phyloP scores from a whole-genome alignment of 345 rosid genomes.

The Raphanus sativus region DNA sequence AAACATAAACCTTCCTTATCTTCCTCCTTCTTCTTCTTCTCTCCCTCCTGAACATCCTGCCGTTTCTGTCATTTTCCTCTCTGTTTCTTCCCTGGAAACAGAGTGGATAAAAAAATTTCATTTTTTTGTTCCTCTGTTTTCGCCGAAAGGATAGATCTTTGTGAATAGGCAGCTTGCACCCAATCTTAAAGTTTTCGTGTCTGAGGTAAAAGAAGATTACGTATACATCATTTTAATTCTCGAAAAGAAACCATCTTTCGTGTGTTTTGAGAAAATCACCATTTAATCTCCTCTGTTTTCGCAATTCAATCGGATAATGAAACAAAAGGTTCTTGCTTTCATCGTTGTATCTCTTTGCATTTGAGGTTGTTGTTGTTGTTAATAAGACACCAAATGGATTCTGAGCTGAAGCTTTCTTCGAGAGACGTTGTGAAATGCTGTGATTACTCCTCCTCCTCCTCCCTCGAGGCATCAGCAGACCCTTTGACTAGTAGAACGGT shows the following conservation, averaged over 20 bases:
- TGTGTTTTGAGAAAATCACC: neutral
- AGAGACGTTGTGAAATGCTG: slow-evolving; percentile 50
- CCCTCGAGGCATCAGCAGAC: slow-evolving; percentile 26
- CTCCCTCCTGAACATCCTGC: slow-evolving; percentile 15
- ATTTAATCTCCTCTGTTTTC: neutral
- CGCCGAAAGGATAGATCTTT: slow-evolving; percentile 25
- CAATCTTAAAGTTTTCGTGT: neutral
- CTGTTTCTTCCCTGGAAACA: slow-evolving; percentile 31
- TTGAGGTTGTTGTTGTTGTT: slow-evolving; percentile 22
- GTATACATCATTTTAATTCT: neutral
- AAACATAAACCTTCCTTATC: slow-evolving; percentile 1
- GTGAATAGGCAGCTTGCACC: slow-evolving; percentile 18
- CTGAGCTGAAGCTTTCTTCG: slow-evolving; percentile 41
- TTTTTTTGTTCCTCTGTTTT: neutral
- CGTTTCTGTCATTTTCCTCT: slow-evolving; percentile 26
- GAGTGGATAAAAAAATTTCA: neutral
- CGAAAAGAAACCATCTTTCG: slow-evolving; percentile 1
- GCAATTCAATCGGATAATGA: slow-evolving; percentile 4
- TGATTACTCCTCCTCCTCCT: slow-evolving; percentile 32
- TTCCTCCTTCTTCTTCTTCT: neutral
- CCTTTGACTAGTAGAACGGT: slow-evolving; percentile 29
- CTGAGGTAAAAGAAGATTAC: slow-evolving; percentile 10
- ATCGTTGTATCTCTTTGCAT: slow-evolving; percentile 6
- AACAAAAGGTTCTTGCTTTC: slow-evolving; percentile 16
- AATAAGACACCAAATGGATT: slow-evolving; percentile 49